Evolutionary conservation across 352 stramenopile species (phyloP), one percentile per base, ranked within the genome.

Genomic region (Phytophthora citricola): DNA sequence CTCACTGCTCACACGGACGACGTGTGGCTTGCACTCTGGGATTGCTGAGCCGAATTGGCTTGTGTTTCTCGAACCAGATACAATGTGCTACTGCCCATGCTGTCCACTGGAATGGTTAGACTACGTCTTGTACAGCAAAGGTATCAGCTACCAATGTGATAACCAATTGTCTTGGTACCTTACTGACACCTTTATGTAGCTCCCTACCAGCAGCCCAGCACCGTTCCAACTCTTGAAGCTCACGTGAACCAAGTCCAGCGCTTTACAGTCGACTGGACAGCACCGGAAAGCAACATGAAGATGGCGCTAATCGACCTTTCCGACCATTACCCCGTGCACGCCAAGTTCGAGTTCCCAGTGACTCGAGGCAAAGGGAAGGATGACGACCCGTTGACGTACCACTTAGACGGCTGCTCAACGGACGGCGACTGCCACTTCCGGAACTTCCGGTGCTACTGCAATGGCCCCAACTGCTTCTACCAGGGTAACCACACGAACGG

Each of bases 101-200:
- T 95, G 87, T 48, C 85, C 87, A 31, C 56, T 87, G 1, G 87
- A 95, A 59, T 95, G 87, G 87, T 63, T 95, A 17, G 87, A 95
- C 73, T 95, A 95, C 65, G 79, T 93, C 27, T 73, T 95, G 1
- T 90, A 88, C 39, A 85, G 78, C 20, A 71, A 88, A 87, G 66
- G 83, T 90, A 73, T 2, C 9, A 32, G 32, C 27, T 6, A 29
- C 34, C 31, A 36, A 36, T 1, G 31, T 36, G 31, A 36, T 36
- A 12, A 14, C 31, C 31, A 36, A 14, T 12, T 14, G 5, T 11
- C 31, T 36, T 36, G 10, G 11, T 4, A 36, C 3, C 2, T 36
- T 12, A 36, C 31, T 36, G 10, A 36, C 31, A 14, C 11, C 8
- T 14, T 9, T 36, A 10, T 57, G 8, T 52, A 90, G 79, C 59